Percentiles rank a stretch among this genome's conserved stretches.
phyloP scores from a whole-genome alignment of 305 asterid genomes.

The Plantago rigida region DNA sequence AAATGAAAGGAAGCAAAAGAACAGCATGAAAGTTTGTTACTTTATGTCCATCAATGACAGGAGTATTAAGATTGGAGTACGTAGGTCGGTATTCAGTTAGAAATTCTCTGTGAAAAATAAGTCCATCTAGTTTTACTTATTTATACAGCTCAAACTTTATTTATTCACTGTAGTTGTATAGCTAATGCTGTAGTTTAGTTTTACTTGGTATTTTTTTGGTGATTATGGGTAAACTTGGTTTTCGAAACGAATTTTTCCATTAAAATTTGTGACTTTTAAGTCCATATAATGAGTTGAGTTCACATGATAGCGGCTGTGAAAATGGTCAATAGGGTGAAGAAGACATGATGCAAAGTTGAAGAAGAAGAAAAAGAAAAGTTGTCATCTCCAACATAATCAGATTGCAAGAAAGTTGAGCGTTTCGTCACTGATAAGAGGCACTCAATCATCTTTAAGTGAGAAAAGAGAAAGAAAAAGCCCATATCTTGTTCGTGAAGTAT shows the following conservation, averaged over 20 bases:
- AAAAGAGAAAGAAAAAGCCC: neutral
- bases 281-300: slow-evolving; percentile 4
- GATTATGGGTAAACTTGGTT: too few relatives aligned
- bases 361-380: slow-evolving; percentile 11
- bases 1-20: slow-evolving; percentile 3
- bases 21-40: neutral
- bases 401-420: slow-evolving; percentile 17
- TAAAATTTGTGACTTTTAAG: neutral
- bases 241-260: too few relatives aligned
- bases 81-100: too few relatives aligned
- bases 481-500: neutral
- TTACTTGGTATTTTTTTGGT: too few relatives aligned
- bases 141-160: too few relatives aligned
- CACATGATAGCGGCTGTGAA: slow-evolving; percentile 8
- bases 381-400: slow-evolving; percentile 14
- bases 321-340: too few relatives aligned
- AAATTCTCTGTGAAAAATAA: too few relatives aligned
- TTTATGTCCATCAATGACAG: neutral
- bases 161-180: too few relatives aligned
- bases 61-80: too few relatives aligned
- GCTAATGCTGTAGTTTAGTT: too few relatives aligned
- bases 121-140: too few relatives aligned
- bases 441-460: neutral
- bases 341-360: too few relatives aligned
- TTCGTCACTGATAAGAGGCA: slow-evolving; percentile 11